Percentiles rank a stretch among this genome's conserved stretches.
Conservation (phyloP, 441 rosid species). For the Erodium texanum region DNA sequence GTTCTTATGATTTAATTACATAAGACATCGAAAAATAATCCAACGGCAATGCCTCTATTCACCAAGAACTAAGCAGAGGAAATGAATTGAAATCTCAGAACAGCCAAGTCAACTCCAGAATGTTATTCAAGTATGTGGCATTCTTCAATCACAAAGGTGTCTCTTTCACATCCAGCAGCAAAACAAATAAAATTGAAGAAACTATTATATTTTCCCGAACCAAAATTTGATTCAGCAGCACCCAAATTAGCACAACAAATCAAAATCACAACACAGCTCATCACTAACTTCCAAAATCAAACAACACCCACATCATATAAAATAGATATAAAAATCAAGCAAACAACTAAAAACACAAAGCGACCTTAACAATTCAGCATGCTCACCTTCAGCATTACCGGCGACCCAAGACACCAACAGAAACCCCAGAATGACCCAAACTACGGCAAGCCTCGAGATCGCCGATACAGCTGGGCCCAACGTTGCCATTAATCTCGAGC, state of each 20-base stretch:
- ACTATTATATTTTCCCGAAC: background rate
- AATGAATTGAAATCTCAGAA: background rate
- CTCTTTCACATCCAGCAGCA: background rate
- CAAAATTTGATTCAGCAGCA: background rate
- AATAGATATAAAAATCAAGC: background rate
- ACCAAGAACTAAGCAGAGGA: background rate
- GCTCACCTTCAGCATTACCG: slow-evolving; percentile 5
- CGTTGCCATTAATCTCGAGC: background rate
- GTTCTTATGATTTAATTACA: background rate
- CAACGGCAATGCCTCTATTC: background rate
- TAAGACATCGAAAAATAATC: no score
- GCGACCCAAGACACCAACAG: background rate
- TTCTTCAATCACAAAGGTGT: background rate
- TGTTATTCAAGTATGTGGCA: background rate
- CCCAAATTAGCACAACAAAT: background rate
- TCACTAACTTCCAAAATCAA: background rate
- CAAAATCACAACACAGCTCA: background rate
- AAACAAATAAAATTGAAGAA: slow-evolving; percentile 1
- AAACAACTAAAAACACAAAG: background rate
- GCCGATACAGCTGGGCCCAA: background rate
- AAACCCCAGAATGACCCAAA: background rate
- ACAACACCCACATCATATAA: slow-evolving; percentile 2
- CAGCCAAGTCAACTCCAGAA: background rate
- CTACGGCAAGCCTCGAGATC: background rate
- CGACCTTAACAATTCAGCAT: background rate